Percentiles rank a stretch among this genome's conserved stretches.
Conservation (phyloP, 306 rosid genomes). For the Casuarina cunninghamiana region DNA sequence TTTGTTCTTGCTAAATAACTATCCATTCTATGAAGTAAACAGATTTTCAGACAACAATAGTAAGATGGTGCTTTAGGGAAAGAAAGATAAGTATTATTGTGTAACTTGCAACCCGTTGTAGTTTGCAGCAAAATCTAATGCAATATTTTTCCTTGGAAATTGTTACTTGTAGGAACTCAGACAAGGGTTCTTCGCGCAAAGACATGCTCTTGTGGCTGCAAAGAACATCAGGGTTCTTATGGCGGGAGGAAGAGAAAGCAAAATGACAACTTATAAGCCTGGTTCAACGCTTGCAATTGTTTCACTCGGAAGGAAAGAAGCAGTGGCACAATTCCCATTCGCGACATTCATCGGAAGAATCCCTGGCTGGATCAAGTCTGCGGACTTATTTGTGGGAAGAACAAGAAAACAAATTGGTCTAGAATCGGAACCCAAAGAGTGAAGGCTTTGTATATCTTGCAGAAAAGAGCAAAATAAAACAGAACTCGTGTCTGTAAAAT, state of each 20-base stretch:
- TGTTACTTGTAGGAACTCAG: slow-evolving; percentile 58
- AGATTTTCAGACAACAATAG: not conserved
- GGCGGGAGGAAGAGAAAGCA: slow-evolving; percentile 45
- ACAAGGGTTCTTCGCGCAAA: slow-evolving; percentile 73
- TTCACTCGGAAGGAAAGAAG: slow-evolving; percentile 75
- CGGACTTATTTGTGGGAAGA: slow-evolving; percentile 74
- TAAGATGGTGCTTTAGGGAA: not conserved
- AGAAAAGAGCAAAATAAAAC: not conserved
- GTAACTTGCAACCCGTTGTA: not conserved
- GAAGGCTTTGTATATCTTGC: slow-evolving; percentile 6
- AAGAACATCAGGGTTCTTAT: slow-evolving; percentile 61
- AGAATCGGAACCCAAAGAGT: slow-evolving; percentile 11
- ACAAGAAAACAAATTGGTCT: slow-evolving; percentile 70
- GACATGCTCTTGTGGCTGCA: slow-evolving; percentile 62
- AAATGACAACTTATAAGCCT: slow-evolving; percentile 46
- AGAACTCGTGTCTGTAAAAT: not conserved
- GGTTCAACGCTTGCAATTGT: slow-evolving; percentile 50
- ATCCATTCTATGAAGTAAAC: not conserved
- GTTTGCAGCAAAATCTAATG: slow-evolving; percentile 11
- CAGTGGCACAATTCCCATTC: slow-evolving; percentile 63
- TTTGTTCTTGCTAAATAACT: slow-evolving; percentile 7
- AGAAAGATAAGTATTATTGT: not conserved
- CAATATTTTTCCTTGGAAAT: slow-evolving; percentile 23
- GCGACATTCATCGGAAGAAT: slow-evolving; percentile 52
- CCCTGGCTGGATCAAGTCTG: slow-evolving; percentile 64